These are phyloP conservation scores for Eucalyptus sideroxylon DNA, from an alignment of 345 rosid genomes.

Conservation along the genomic window DNA sequence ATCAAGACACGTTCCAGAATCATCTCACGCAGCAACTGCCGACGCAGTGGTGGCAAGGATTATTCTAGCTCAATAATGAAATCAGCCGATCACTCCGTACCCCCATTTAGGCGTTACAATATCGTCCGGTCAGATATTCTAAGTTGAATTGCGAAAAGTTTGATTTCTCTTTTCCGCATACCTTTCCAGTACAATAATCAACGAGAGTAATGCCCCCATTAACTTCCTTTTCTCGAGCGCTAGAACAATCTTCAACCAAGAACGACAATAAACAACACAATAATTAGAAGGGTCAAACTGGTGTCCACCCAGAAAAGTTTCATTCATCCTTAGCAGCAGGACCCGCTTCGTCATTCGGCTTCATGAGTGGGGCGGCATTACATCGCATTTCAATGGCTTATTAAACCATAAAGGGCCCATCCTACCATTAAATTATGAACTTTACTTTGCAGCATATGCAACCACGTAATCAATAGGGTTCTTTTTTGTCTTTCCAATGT, in stretches of 20 bases:
- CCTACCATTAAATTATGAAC: not conserved
- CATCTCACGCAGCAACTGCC: not conserved
- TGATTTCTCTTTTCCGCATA: not conserved
- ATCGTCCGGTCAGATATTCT: not conserved
- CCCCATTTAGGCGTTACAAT: not conserved
- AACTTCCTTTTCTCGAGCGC: not conserved
- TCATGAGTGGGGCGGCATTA: not conserved
- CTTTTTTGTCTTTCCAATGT: not conserved
- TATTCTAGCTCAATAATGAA: not conserved
- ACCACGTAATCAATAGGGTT: not conserved
- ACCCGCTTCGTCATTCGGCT: not conserved
- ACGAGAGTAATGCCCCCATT: not conserved
- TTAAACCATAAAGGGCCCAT: not conserved
- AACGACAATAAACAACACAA: not conserved
- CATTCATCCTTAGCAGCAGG: not conserved
- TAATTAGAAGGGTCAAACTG: not conserved
- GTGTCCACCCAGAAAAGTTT: not conserved
- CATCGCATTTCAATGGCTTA: not conserved
- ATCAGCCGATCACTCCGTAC: not conserved
- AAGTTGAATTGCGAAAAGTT: not conserved
- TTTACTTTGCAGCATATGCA: not conserved
- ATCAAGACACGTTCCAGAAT: not conserved
- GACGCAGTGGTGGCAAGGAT: not conserved
- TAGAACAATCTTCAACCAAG: not conserved
- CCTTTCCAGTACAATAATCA: not conserved